These are phyloP conservation scores for Trametes punicea DNA, from an alignment of 768 basidiomycete genomes.

Conservation along the genomic window DNA sequence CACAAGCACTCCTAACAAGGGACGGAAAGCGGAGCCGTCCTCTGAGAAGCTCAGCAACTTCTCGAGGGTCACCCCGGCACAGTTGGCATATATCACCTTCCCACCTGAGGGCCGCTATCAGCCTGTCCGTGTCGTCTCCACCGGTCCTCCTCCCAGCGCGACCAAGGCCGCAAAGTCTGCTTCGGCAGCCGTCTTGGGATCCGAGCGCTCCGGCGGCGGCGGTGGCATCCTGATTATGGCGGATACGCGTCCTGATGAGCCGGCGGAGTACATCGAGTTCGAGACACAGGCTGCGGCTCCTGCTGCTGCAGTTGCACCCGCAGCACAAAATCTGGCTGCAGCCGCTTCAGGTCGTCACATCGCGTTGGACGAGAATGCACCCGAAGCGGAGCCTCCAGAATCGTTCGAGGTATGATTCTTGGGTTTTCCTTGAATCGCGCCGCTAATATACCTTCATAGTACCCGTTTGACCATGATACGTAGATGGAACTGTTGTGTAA, in stretches of 20 bases:
- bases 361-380: constrained; percentile 63
- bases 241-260: constrained; percentile 68
- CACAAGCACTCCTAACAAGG: constrained; percentile 36
- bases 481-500: constrained; percentile 27
- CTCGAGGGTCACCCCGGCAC: constrained; percentile 87
- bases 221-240: constrained; percentile 85
- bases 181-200: constrained; percentile 32
- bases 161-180: constrained; percentile 18
- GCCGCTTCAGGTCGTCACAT: constrained; percentile 46
- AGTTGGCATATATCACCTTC: constrained; percentile 83
- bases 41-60: constrained; percentile 82
- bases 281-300: constrained; percentile 32
- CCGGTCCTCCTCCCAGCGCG: constrained; percentile 25
- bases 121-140: constrained; percentile 80
- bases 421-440: background rate
- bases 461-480: constrained; percentile 70
- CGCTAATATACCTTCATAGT: constrained; percentile 43
- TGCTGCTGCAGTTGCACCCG: constrained; percentile 17
- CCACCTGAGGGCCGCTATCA: constrained; percentile 76
- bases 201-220: constrained; percentile 71
- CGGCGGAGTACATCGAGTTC: constrained; percentile 70
- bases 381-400: constrained; percentile 71
- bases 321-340: constrained; percentile 19
- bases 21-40: constrained; percentile 68
- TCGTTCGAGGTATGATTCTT: constrained; percentile 72